A percentile compares a stretch with the other conserved stretches of the same genome.
Conservation (phyloP, 1,284 basidiomycete species). For the Puccinia polysora region DNA sequence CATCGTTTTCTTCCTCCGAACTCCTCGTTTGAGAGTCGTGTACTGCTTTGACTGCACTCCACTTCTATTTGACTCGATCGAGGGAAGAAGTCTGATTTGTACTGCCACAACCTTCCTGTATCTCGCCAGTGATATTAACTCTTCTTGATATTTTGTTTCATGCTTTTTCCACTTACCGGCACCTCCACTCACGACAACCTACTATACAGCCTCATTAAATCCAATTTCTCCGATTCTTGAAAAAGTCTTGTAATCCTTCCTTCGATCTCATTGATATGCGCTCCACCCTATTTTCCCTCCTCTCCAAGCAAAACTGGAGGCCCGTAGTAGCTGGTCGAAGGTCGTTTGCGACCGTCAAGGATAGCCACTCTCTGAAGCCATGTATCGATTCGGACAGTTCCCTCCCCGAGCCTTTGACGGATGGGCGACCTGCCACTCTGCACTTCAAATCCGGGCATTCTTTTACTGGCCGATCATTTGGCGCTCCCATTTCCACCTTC, state of each 20-base stretch:
- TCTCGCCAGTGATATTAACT: no score
- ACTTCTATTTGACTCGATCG: no score
- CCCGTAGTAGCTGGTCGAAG: neutral
- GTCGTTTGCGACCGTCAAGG: conserved; percentile 31
- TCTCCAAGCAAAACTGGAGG: neutral
- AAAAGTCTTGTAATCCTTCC: neutral
- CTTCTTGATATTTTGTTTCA: neutral
- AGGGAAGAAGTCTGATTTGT: no score
- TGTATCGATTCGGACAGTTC: conserved; percentile 39
- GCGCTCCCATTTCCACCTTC: conserved; percentile 77
- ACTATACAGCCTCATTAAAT: conserved; percentile 33
- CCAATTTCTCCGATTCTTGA: conserved; percentile 4
- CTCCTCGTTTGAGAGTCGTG: no score
- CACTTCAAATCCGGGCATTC: conserved; percentile 92
- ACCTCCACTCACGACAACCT: conserved; percentile 42
- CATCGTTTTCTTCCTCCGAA: no score
- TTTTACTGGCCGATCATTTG: conserved; percentile 83
- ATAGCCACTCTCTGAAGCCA: conserved; percentile 1
- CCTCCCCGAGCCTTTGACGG: conserved; percentile 39
- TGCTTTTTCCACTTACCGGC: conserved; percentile 29
- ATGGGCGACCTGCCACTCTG: conserved; percentile 67
- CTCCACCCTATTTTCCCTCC: neutral
- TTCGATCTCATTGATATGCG: neutral
- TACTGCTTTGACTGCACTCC: no score
- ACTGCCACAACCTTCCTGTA: no score